These are phyloP conservation scores for Pseudevernia furfuracea DNA, from an alignment of 495 filamentous ascomycete genomes.

Conservation along the genomic window DNA sequence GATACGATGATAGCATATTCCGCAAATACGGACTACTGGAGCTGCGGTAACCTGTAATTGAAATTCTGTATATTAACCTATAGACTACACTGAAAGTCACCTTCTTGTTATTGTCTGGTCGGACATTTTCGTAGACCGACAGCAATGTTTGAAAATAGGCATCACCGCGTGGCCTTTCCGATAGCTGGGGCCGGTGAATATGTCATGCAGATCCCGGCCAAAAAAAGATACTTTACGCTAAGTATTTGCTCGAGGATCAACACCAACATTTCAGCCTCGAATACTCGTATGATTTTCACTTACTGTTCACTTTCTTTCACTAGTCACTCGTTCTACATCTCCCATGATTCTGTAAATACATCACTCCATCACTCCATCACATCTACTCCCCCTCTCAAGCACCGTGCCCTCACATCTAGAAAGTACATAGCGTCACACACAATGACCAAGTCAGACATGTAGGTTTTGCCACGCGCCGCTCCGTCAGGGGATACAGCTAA, in stretches of 20 bases:
- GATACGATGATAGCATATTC: background rate
- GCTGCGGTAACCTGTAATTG: too few species aligned
- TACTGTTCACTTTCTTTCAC: background rate
- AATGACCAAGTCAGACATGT: conserved; percentile 19
- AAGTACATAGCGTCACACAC: background rate
- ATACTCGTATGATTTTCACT: background rate
- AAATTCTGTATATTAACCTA: too few species aligned
- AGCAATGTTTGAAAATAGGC: background rate
- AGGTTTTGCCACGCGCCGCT: conserved; percentile 1
- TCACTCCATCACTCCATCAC: background rate
- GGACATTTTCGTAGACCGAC: background rate
- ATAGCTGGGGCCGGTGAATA: too few species aligned
- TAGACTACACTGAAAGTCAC: background rate
- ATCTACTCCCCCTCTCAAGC: background rate
- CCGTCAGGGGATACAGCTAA: conserved; percentile 1
- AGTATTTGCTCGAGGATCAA: background rate
- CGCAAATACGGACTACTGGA: background rate
- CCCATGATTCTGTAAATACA: conserved; percentile 4
- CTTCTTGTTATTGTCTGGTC: background rate
- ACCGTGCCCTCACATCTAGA: background rate
- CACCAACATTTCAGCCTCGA: background rate
- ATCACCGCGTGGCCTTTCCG: background rate
- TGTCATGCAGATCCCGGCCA: background rate
- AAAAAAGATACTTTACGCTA: background rate
- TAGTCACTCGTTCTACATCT: background rate